phyloP scores from a whole-genome alignment of 2,329 filamentous ascomycete species.

The Ceratocystis papillata region DNA sequence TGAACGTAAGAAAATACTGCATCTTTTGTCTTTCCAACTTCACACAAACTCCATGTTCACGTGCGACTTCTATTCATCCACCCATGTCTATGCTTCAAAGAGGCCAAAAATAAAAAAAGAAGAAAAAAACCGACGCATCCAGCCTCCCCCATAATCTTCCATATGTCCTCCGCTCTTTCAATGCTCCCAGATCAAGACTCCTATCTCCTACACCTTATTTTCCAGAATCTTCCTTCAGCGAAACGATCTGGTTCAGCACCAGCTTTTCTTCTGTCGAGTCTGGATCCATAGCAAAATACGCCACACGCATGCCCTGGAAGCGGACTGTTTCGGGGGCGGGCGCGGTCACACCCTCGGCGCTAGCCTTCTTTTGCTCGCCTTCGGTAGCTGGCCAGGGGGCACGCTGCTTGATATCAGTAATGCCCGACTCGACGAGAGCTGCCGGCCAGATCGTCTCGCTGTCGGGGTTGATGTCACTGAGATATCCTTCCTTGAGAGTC shows the following conservation, averaged over 20 bases:
- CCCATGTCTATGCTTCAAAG: conserved; percentile 1
- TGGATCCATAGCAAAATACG: conserved; percentile 71
- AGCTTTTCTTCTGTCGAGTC: conserved; percentile 71
- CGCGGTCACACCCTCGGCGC: conserved; percentile 27
- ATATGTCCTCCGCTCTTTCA: not conserved
- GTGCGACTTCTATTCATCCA: not conserved
- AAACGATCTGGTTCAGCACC: conserved; percentile 84
- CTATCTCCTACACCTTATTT: conserved; percentile 36
- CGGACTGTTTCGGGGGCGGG: conserved; percentile 63
- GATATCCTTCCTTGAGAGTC: conserved; percentile 64
- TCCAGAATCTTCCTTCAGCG: conserved; percentile 74
- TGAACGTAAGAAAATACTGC: no score
- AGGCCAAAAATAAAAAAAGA: not conserved
- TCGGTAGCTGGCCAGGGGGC: conserved; percentile 76
- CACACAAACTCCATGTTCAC: not conserved
- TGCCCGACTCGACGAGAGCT: conserved; percentile 72
- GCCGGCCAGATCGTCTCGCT: conserved; percentile 69
- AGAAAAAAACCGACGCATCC: not conserved
- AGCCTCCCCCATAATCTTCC: not conserved
- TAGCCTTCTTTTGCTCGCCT: conserved; percentile 49
- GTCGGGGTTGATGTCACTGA: conserved; percentile 73
- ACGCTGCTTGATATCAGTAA: conserved; percentile 60
- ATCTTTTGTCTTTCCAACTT: not conserved
- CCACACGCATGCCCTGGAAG: conserved; percentile 85
- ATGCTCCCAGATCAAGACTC: not conserved